A percentile compares a stretch with the other conserved stretches of the same genome.
These are phyloP conservation scores for Arctium minus DNA, from an alignment of 129 eudicot genomes.

Conservation along the genomic window DNA sequence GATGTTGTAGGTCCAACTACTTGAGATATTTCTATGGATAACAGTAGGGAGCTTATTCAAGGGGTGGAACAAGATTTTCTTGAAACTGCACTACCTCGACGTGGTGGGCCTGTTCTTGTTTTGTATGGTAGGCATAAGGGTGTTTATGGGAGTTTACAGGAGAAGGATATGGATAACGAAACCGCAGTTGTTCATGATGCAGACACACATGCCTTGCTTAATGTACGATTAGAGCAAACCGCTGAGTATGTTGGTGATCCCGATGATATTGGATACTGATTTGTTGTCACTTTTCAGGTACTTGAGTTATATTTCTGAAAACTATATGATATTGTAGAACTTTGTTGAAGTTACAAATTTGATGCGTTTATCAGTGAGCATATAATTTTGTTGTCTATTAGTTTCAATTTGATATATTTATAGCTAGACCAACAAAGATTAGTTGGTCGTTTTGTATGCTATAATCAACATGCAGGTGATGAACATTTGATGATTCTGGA, in stretches of 20 bases:
- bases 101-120: constrained; percentile 86
- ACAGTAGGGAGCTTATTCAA: constrained; percentile 65
- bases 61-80: constrained; percentile 71
- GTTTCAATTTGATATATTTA: neutral
- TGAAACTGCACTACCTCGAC: constrained; percentile 75
- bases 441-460: too few relatives aligned
- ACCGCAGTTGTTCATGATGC: constrained; percentile 81
- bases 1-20: too few relatives aligned
- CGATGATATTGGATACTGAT: constrained; percentile 70
- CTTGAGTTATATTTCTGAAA: neutral
- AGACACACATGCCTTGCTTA: constrained; percentile 57
- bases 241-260: constrained; percentile 94
- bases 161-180: constrained; percentile 69
- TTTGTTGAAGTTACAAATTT: neutral
- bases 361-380: neutral
- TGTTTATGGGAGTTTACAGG: constrained; percentile 5
- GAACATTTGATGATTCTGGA: neutral
- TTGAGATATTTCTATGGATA: constrained; percentile 50
- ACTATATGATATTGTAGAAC: constrained; percentile 6
- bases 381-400: neutral
- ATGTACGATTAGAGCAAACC: constrained; percentile 74
- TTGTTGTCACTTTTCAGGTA: constrained; percentile 11
- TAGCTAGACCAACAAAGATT: neutral
- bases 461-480: too few relatives aligned
- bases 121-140: constrained; percentile 81